Percentiles rank a stretch among this genome's conserved stretches.
Evolutionary conservation across 768 basidiomycete genomes (phyloP).

Genomic region (Tricholoma sp.): DNA sequence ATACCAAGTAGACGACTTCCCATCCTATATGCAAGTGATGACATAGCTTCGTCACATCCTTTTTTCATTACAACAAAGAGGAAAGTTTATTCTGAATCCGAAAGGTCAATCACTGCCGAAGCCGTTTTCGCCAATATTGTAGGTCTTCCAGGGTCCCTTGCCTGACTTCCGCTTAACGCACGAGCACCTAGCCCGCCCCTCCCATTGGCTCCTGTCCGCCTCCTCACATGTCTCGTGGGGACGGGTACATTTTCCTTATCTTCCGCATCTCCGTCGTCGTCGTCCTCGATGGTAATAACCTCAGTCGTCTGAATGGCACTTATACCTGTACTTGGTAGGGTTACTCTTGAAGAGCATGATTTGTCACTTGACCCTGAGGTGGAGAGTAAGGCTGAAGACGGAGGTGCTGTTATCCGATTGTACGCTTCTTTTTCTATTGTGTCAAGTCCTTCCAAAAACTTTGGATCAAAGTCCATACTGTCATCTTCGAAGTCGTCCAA

Average conservation of each 20-base stretch:
- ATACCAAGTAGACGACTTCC: neutral
- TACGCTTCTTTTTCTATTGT: conserved; percentile 18
- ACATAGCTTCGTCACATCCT: neutral
- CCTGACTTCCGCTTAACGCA: conserved; percentile 6
- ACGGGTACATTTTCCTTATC: conserved; percentile 62
- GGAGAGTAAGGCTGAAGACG: conserved; percentile 4
- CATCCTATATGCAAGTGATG: neutral
- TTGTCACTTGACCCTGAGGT: conserved; percentile 1
- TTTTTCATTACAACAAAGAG: neutral
- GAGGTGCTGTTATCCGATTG: neutral
- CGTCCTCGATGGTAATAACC: conserved; percentile 38
- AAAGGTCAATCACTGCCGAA: conserved; percentile 56
- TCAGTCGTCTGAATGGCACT: conserved; percentile 12
- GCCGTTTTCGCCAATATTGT: conserved; percentile 17
- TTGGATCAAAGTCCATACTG: conserved; percentile 23
- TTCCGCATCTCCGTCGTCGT: conserved; percentile 42
- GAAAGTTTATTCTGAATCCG: conserved; percentile 36
- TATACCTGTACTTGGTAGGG: neutral
- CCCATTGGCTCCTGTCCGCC: conserved; percentile 25
- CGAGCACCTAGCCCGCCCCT: neutral
- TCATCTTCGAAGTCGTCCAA: conserved; percentile 16
- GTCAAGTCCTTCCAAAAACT: conserved; percentile 25
- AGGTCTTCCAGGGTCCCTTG: conserved; percentile 11
- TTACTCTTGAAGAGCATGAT: neutral
- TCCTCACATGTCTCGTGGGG: conserved; percentile 44